Percentiles rank a stretch among this genome's conserved stretches.
These are phyloP conservation scores for Pichia sporocuriosa DNA, from an alignment of 805 yeast genomes.

Conservation along the genomic window DNA sequence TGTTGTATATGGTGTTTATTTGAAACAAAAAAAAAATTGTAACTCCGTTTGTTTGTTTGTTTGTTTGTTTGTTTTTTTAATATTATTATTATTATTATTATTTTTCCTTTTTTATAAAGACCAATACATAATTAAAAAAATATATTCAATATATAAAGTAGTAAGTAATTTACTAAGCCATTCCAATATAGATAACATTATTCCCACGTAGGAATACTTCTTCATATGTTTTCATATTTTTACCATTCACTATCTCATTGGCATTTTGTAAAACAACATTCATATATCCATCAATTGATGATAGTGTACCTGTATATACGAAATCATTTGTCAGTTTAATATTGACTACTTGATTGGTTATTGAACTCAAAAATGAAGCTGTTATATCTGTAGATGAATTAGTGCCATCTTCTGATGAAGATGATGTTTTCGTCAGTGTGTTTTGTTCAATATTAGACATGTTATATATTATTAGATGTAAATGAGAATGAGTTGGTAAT, in stretches of 20 bases:
- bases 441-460: background rate
- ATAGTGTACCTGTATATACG: slow-evolving; percentile 57
- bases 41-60: too few relatives aligned
- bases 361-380: slow-evolving; percentile 57
- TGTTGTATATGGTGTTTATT: too few relatives aligned
- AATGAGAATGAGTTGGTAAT: too few relatives aligned
- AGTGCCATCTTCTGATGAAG: background rate
- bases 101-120: too few relatives aligned
- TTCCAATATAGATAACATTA: slow-evolving; percentile 51
- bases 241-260: slow-evolving; percentile 52
- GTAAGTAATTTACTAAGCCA: slow-evolving; percentile 2
- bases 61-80: too few relatives aligned
- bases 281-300: slow-evolving; percentile 95
- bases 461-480: too few relatives aligned
- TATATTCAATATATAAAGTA: too few relatives aligned
- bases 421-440: background rate
- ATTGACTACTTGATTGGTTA: slow-evolving; percentile 71
- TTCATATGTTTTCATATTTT: slow-evolving; percentile 47
- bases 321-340: slow-evolving; percentile 86
- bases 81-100: too few relatives aligned
- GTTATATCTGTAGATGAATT: slow-evolving; percentile 8
- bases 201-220: slow-evolving; percentile 87
- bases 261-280: slow-evolving; percentile 82
- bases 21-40: too few relatives aligned
- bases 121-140: too few relatives aligned